Evolutionary conservation across 2,329 filamentous ascomycete genomes (phyloP), one percentile per base, ranked within the genome.

Genomic region (Cordyceps farinosa): DNA sequence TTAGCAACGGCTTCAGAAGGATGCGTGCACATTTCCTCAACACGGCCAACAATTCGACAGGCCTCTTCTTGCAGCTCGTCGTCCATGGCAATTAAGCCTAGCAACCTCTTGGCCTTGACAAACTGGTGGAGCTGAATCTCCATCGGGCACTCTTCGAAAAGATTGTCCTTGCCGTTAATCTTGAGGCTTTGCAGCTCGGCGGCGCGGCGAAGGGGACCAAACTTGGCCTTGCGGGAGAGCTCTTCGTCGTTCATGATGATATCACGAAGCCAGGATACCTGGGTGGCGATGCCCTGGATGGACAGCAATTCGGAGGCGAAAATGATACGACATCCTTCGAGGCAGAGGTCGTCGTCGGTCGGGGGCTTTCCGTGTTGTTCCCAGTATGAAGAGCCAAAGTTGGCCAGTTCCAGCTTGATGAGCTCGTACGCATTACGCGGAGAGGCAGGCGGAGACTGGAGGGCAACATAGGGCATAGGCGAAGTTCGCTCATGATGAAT

Each of bases 401-500:
- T 80, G 44, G 80, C 77, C 65, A 88, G 70, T 68, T 87, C 84
- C 61, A 80, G 72, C 68, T 87, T 87, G 68, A 88, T 76, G 32
- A 87, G 75, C 67, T 87, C 85, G 70, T 86, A 87, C n/a, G 84
- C 82, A 66, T 83, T 85, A 22, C 80, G 78, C 1, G 83, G 81
- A 9, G 80, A 78, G 64, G 80, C 77, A 0, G 77, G 74, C 3
- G 79, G 72, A 36, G 75, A 74, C 11, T 75, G 73, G 65, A 77
- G 78, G 44, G 83, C 82, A 69, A 77, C 75, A 70, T 78, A 87
- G 30, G 85, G 85, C 51, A 82, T 72, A 10, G 84, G 82, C 15
- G 80, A 82, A 45, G 82, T 83, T 71, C 85, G 79, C 70, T 88
- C 85, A 74, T 86, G 77, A 72, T 88, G 83, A 77, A 88, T 87